phyloP scores from a whole-genome alignment of 768 basidiomycete species.

The Xanthoconium purpureum region DNA sequence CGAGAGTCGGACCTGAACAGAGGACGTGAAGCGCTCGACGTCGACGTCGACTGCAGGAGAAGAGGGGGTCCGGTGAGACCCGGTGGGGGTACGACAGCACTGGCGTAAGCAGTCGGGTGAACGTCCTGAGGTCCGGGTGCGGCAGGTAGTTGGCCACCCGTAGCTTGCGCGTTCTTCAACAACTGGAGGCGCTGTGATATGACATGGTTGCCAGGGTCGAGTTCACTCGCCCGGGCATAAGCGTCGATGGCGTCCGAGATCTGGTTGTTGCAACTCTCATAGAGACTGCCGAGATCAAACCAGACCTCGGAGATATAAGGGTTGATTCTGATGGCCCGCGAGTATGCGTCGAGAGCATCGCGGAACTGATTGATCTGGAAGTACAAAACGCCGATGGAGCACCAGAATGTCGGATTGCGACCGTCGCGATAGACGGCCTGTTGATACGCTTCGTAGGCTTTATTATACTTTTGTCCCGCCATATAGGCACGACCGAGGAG shows the following conservation, averaged over 20 bases:
- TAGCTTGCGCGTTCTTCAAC: conserved; percentile 73
- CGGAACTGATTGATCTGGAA: conserved; percentile 99
- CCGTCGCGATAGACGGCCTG: conserved; percentile 99
- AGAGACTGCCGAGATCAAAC: conserved; percentile 94
- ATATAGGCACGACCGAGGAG: conserved; percentile 97
- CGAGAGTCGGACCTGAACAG: conserved; percentile 67
- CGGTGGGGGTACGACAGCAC: conserved; percentile 67
- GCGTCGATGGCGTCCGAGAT: conserved; percentile 98
- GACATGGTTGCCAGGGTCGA: conserved; percentile 81
- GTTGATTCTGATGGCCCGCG: conserved; percentile 97
- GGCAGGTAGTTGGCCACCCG: conserved; percentile 73
- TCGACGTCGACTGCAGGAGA: conserved; percentile 47
- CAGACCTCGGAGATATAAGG: conserved; percentile 85
- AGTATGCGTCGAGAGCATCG: conserved; percentile 98
- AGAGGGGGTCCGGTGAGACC: conserved; percentile 67
- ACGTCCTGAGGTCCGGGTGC: conserved; percentile 94
- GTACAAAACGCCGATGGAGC: conserved; percentile 97
- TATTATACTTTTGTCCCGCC: conserved; percentile 98
- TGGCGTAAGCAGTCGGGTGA: conserved; percentile 92
- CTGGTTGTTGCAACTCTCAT: conserved; percentile 99
- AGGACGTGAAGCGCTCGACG: conserved; percentile 33
- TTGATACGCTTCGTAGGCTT: conserved; percentile 98
- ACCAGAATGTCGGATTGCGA: conserved; percentile 99
- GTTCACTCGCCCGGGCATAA: conserved; percentile 90
- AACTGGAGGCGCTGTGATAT: conserved; percentile 81